phyloP scores from a whole-genome alignment of 1,284 basidiomycete species.

The Puccinia triticina region DNA sequence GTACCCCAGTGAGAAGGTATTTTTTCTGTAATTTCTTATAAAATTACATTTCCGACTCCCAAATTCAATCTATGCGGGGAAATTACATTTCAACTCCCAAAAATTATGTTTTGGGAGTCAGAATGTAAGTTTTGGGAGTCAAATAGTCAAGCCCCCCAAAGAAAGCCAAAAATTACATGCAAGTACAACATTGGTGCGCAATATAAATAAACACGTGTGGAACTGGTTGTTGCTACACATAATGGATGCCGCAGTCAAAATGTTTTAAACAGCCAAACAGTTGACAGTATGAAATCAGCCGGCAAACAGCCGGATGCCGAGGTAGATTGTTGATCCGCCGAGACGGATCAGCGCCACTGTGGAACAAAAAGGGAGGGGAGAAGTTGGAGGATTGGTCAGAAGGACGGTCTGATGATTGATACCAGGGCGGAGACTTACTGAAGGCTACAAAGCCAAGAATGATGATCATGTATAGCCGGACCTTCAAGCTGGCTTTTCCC shows the following conservation, averaged over 20 bases:
- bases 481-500: constrained; percentile 45
- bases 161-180: constrained; percentile 8
- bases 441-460: constrained; percentile 50
- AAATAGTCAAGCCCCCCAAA: no score
- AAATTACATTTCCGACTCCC: no score
- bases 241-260: background rate
- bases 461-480: constrained; percentile 44
- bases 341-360: constrained; percentile 47
- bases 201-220: background rate
- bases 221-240: background rate
- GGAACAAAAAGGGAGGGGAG: background rate
- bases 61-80: no score
- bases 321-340: constrained; percentile 40
- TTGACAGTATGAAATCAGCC: constrained; percentile 4
- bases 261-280: background rate
- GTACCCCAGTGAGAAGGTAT: no score
- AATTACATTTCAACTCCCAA: no score
- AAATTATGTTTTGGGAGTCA: no score
- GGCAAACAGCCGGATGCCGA: constrained; percentile 48
- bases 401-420: constrained; percentile 1
- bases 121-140: no score
- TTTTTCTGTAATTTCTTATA: no score
- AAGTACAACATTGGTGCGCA: background rate
- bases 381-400: no score
- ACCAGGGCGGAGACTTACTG: constrained; percentile 26